Conservation (phyloP, 768 basidiomycete species). For the Lyophyllum decastes region DNA sequence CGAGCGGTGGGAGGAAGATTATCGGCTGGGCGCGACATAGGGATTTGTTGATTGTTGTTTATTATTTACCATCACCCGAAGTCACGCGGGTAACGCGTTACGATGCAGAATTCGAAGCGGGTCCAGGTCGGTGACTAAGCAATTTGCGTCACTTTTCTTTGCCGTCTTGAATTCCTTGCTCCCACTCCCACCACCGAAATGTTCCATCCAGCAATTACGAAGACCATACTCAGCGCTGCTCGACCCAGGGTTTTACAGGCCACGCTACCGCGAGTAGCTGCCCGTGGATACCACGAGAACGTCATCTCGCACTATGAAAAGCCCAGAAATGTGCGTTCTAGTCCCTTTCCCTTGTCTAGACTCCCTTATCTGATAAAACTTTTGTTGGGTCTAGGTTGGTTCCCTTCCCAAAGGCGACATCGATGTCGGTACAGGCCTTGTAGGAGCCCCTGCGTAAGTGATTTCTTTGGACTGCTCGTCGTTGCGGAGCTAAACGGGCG, state of each 20-base stretch:
- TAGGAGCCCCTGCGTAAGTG: constrained; percentile 93
- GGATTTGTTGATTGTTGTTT: constrained; percentile 2
- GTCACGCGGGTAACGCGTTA: not conserved
- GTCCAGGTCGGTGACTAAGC: constrained; percentile 22
- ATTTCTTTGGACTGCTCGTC: constrained; percentile 13
- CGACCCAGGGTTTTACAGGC: constrained; percentile 42
- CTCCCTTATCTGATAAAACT: constrained; percentile 60
- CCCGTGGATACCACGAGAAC: constrained; percentile 90
- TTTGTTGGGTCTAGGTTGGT: constrained; percentile 69
- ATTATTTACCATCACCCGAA: not conserved
- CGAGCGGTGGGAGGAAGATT: constrained; percentile 84
- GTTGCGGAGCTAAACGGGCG: constrained; percentile 31
- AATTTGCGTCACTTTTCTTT: constrained; percentile 2
- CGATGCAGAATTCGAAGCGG: too few relatives aligned
- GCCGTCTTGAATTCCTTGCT: constrained; percentile 6
- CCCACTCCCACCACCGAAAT: constrained; percentile 49
- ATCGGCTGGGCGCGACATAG: constrained; percentile 55
- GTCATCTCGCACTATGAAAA: constrained; percentile 97
- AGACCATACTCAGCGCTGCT: constrained; percentile 47
- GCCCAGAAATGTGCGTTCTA: constrained; percentile 85
- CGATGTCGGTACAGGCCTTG: constrained; percentile 96
- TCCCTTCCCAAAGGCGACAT: constrained; percentile 89
- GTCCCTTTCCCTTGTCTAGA: constrained; percentile 35
- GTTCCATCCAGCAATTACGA: constrained; percentile 66
- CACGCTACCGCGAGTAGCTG: constrained; percentile 48